Evolutionary conservation across 352 stramenopile genomes (phyloP).

Genomic region (Blastocystis sp.): DNA sequence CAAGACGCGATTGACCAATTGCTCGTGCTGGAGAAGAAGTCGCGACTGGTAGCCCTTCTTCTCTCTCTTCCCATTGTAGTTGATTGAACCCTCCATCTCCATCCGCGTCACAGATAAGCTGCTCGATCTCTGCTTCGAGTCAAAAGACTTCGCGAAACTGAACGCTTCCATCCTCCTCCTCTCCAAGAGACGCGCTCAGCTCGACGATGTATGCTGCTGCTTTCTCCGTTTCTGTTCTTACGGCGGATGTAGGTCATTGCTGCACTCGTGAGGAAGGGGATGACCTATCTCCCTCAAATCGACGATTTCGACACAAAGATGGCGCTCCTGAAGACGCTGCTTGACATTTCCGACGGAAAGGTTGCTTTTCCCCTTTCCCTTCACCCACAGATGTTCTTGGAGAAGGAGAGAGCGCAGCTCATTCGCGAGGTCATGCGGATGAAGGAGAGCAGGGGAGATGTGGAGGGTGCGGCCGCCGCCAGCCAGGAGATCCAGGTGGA

Average conservation of each 20-base stretch:
- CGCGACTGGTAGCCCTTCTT: conserved; percentile 12
- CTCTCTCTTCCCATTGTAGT: conserved; percentile 2
- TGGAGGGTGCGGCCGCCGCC: conserved; percentile 38
- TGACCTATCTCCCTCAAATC: conserved; percentile 7
- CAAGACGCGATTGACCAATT: conserved; percentile 64
- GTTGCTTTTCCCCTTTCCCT: not conserved
- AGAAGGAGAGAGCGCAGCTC: conserved; percentile 17
- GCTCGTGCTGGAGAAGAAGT: conserved; percentile 61
- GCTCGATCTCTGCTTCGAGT: conserved; percentile 44
- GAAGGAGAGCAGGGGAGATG: conserved; percentile 40
- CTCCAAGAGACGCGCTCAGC: conserved; percentile 59
- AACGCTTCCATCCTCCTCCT: conserved; percentile 31
- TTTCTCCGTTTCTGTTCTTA: not conserved
- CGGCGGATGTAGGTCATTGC: conserved; percentile 8
- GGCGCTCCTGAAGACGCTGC: conserved; percentile 13
- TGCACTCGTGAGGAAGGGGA: conserved; percentile 21
- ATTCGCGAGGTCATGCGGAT: conserved; percentile 57
- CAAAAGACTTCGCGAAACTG: conserved; percentile 19
- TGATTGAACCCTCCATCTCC: conserved; percentile 40
- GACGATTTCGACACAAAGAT: conserved; percentile 12
- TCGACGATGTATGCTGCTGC: conserved; percentile 45
- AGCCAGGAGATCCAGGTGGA: conserved; percentile 60
- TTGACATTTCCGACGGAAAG: conserved; percentile 65
- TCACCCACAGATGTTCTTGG: conserved; percentile 9
- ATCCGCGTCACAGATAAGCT: conserved; percentile 49